Evolutionary conservation across 73 alveolate species (phyloP).

Genomic region (Tetrahymena elliotti): DNA sequence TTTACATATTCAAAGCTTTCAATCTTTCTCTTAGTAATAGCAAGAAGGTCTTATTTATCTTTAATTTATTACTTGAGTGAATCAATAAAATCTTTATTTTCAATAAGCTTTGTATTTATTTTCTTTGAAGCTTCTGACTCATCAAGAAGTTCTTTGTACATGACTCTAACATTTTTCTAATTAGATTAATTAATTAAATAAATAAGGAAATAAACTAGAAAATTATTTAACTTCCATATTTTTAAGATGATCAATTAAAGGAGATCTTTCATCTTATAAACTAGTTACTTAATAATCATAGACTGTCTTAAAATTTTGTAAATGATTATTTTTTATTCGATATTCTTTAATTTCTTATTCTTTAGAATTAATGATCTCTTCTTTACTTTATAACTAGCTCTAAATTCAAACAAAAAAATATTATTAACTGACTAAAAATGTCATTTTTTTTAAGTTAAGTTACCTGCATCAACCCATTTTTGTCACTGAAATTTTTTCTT

Average conservation of each 20-base stretch:
- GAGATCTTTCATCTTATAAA: slow-evolving; percentile 25
- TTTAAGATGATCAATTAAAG: slow-evolving; percentile 4
- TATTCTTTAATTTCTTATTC: slow-evolving; percentile 35
- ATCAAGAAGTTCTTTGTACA: slow-evolving; percentile 36
- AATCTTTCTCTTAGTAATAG: not conserved
- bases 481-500: slow-evolving; percentile 10
- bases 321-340: slow-evolving; percentile 30
- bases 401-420: not conserved
- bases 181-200: not conserved
- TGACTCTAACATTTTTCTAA: slow-evolving; percentile 18
- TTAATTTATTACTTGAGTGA: not conserved
- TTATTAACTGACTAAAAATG: not conserved
- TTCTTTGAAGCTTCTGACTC: slow-evolving; percentile 29
- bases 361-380: slow-evolving; percentile 6
- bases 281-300: slow-evolving; percentile 2
- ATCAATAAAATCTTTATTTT: not conserved
- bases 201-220: not conserved
- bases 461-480: not conserved
- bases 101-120: not conserved
- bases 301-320: slow-evolving; percentile 31
- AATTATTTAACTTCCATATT: slow-evolving; percentile 6
- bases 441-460: not conserved
- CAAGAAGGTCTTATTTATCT: not conserved
- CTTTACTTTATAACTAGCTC: slow-evolving; percentile 14
- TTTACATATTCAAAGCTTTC: not conserved